Evolutionary conservation across 306 rosid species (phyloP), one percentile per base, ranked within the genome.

Genomic region (Phaseolus lunatus): DNA sequence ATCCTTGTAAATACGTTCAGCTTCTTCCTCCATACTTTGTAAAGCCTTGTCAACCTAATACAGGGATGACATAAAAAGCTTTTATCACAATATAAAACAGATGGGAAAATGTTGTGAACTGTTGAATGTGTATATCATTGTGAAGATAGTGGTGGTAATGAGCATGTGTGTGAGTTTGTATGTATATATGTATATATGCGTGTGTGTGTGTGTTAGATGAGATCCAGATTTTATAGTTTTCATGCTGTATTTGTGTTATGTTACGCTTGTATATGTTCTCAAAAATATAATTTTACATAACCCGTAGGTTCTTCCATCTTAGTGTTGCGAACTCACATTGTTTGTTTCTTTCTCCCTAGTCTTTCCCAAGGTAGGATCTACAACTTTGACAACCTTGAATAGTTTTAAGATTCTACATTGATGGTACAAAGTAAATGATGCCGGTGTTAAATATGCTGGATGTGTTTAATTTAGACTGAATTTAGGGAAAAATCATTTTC

Each of bases 1-100:
- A 76, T 95, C 97, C 92, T 89, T 92, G 91, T 92, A 95, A 76
- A 89, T 90, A 27, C 87, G 90, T 80, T 95, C 96, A 63, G 97
- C 96, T 84, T 95, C 97, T 79, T 87, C 91, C 85, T 95, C 98
- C 87, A 92, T 89, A 56, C 98, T 95, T 76, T 67, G 88, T 82
- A 95, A 90, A 58, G 98, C 96, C 89, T 89, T 92, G 47, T 90
- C 98, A 72, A 89, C 97, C 98, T 95, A 67, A 79, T 49, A 83
- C 33, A 57, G 18, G 61, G 35, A 57, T 35, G 53, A 27, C 65
- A 75, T 39, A 48, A 57, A 20, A 23, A 24, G 47, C 18, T 33
- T 50, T 11, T 58, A 24, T 76, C 37, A 77, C 22, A 50, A 31
- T 29, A 76, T 2, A 5, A 35, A 37, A 58, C 67, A 33, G n/a